Percentiles rank a stretch among this genome's conserved stretches.
phyloP scores from a whole-genome alignment of 2,329 filamentous ascomycete genomes.

The Colletotrichum gloeosporioides region DNA sequence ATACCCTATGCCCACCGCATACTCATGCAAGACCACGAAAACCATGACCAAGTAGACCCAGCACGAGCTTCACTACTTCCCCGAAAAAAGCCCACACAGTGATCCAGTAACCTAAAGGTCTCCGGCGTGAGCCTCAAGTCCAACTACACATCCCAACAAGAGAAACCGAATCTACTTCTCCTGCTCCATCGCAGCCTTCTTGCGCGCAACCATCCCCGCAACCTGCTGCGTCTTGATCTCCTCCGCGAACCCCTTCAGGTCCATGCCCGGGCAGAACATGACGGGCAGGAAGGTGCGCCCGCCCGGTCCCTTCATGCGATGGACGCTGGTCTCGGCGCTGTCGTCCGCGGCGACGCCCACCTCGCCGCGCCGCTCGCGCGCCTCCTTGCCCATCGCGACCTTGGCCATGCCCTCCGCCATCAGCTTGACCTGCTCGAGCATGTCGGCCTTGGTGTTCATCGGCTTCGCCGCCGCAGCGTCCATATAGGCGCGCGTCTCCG shows the following conservation, averaged over 20 bases:
- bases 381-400: neutral
- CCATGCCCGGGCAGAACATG: neutral
- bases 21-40: neutral
- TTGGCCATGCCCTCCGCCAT: neutral
- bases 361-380: neutral
- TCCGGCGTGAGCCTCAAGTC: too few species aligned
- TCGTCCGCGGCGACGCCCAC: neutral
- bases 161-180: neutral
- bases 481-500: neutral
- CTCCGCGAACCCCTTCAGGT: neutral
- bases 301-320: neutral
- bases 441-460: neutral
- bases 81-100: too few species aligned
- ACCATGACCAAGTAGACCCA: neutral
- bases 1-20: neutral
- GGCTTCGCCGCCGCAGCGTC: neutral
- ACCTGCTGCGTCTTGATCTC: neutral
- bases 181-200: neutral
- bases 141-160: neutral
- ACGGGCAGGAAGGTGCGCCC: neutral
- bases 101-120: too few species aligned
- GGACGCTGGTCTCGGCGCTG: neutral
- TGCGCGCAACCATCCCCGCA: neutral
- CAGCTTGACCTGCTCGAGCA: neutral
- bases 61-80: too few species aligned